Percentiles rank a stretch among this genome's conserved stretches.
Conservation (phyloP, 1,284 basidiomycete genomes). For the Ceratobasidium sp. region DNA sequence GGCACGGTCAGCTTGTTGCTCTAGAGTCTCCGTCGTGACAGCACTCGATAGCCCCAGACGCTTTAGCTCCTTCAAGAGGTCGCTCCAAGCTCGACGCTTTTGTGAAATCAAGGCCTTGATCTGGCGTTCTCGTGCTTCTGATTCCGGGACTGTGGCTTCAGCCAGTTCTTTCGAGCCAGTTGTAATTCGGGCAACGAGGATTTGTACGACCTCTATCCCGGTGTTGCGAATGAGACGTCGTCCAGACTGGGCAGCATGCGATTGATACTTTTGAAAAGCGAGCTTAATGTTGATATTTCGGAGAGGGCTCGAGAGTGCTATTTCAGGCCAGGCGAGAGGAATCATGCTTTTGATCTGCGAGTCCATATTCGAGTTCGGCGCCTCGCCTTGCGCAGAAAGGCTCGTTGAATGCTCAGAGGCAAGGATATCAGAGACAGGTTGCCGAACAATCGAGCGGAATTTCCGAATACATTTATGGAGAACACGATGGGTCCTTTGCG, state of each 20-base stretch:
- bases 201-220: slow-evolving; percentile 57
- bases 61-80: slow-evolving; percentile 90
- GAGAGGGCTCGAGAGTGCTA: slow-evolving; percentile 12
- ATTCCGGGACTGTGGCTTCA: slow-evolving; percentile 58
- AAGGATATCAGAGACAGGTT: slow-evolving; percentile 60
- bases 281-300: slow-evolving; percentile 11
- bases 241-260: neutral
- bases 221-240: slow-evolving; percentile 24
- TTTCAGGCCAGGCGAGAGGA: neutral
- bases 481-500: slow-evolving; percentile 88
- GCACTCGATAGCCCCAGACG: slow-evolving; percentile 77
- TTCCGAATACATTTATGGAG: slow-evolving; percentile 92
- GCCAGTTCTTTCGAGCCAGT: slow-evolving; percentile 68
- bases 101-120: slow-evolving; percentile 77
- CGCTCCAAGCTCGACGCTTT: slow-evolving; percentile 92
- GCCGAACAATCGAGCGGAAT: slow-evolving; percentile 87
- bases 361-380: neutral
- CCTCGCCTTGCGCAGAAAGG: neutral
- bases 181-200: slow-evolving; percentile 79
- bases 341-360: neutral
- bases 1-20: slow-evolving; percentile 57
- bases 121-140: slow-evolving; percentile 63
- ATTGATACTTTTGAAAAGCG: slow-evolving; percentile 27
- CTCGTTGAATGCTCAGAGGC: neutral
- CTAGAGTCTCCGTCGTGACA: slow-evolving; percentile 74